A percentile compares a stretch with the other conserved stretches of the same genome.
Evolutionary conservation across 106 monocot species (phyloP).

Genomic region (Dioscorea dumetorum): DNA sequence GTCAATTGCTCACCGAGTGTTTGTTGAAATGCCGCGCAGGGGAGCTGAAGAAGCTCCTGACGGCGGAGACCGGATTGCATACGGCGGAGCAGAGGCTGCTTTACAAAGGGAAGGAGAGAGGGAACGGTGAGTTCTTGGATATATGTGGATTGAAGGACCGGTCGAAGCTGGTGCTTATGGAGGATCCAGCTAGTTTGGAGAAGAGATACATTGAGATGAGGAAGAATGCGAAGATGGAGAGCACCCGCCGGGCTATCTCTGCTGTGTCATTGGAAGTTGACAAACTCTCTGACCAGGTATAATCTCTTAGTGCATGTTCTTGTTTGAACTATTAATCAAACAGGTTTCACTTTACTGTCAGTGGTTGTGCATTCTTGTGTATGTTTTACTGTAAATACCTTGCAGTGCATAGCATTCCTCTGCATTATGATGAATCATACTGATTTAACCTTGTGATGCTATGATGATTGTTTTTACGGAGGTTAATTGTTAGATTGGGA

Average conservation of each 20-base stretch:
- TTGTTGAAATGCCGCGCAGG: slow-evolving; percentile 22
- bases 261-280: slow-evolving; percentile 64
- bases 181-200: slow-evolving; percentile 56
- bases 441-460: too few species aligned
- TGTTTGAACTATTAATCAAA: too few species aligned
- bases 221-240: slow-evolving; percentile 52
- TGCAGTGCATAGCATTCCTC: too few species aligned
- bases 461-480: too few species aligned
- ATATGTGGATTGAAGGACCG: slow-evolving; percentile 57
- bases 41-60: slow-evolving; percentile 69
- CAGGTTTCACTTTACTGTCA: background rate
- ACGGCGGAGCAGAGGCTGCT: slow-evolving; percentile 60
- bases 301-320: too few species aligned
- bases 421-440: too few species aligned
- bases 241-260: slow-evolving; percentile 38
- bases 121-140: slow-evolving; percentile 56
- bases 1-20: too few species aligned
- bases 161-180: slow-evolving; percentile 55
- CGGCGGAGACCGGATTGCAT: slow-evolving; percentile 39
- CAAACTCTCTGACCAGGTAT: slow-evolving; percentile 72
- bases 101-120: slow-evolving; percentile 58
- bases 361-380: too few species aligned
- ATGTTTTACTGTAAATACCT: too few species aligned
- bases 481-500: background rate
- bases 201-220: slow-evolving; percentile 57